A percentile compares a stretch with the other conserved stretches of the same genome.
Evolutionary conservation across 1,284 basidiomycete species (phyloP).

Genomic region (Ceratobasidium sp.): DNA sequence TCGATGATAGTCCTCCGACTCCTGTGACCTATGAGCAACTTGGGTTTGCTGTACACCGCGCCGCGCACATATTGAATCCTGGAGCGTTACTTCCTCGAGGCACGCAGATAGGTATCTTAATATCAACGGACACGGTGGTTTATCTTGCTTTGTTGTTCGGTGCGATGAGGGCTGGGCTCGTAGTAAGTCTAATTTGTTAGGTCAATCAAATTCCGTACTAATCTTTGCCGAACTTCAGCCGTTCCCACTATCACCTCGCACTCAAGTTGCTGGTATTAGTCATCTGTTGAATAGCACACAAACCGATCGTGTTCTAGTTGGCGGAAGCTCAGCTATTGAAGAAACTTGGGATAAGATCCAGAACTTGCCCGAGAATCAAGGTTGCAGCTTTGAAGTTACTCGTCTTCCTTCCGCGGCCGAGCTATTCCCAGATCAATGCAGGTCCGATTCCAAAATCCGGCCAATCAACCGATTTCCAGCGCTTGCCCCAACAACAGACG

Average conservation of each 20-base stretch:
- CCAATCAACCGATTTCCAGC: slow-evolving; percentile 5
- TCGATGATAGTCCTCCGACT: neutral
- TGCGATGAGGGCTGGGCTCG: slow-evolving; percentile 38
- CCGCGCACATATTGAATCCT: slow-evolving; percentile 36
- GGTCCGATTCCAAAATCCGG: neutral
- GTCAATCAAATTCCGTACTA: too few species aligned
- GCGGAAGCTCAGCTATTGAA: slow-evolving; percentile 9
- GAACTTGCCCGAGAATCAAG: neutral
- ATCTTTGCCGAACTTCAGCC: neutral
- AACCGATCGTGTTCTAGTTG: neutral
- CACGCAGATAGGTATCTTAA: slow-evolving; percentile 18
- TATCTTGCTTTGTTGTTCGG: slow-evolving; percentile 28
- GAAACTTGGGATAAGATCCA: neutral
- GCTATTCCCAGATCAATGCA: neutral
- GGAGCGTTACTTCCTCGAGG: slow-evolving; percentile 16
- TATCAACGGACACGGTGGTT: slow-evolving; percentile 17
- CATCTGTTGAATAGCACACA: slow-evolving; percentile 23
- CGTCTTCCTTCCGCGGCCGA: neutral
- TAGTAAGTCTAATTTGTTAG: neutral
- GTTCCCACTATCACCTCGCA: slow-evolving; percentile 31
- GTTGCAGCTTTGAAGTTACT: neutral
- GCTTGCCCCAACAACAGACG: neutral
- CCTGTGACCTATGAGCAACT: slow-evolving; percentile 20
- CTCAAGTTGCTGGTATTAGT: slow-evolving; percentile 21
- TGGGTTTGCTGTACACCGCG: slow-evolving; percentile 31